Base-by-base conservation (phyloP, 2,329 filamentous ascomycete species). In the Aureobasidium lini region DNA sequence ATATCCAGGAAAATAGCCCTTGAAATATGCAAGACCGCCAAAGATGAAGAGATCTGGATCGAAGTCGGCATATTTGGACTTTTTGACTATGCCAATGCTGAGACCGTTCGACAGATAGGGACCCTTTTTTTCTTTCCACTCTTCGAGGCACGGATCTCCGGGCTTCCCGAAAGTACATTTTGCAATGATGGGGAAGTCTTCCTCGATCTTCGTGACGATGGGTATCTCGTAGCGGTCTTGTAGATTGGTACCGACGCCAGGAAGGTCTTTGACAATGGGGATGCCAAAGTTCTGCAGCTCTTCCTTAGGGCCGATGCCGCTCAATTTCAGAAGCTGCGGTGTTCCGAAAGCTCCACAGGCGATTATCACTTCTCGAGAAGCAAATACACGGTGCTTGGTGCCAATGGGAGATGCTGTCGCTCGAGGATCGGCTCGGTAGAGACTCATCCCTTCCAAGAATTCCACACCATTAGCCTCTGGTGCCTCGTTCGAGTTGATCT, bases 401-500 rank as follows among this genome's bases (percentile, higher is more conserved):
- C n/a, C n/a, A n/a, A n/a, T n/a, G n/a, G n/a, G n/a, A n/a, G n/a
- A n/a, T n/a, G n/a, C n/a, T n/a, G n/a, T n/a, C n/a, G n/a, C n/a
- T n/a, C n/a, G n/a, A n/a, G n/a, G 69, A 71, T 72, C 70, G 4
- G 75, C 75, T 37, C 67, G 64, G 64, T 76, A 77, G 10, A 77
- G 66, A 36, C 67, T 66, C 44, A 64, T 62, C 16, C 75, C 75
- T 18, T 73, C 69, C 56, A 74, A 70, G 63, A 74, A 77, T 59
- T 76, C 71, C 15, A 77, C 74, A 61, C 75, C 75, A 34, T 69
- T 73, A 2, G 75, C 75, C 62, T 78, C 76, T 4, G 75, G 70
- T 67, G 83, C 84, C 4, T 85, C 80, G 43, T 87, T 85, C 64
- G 86, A 87, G 37, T 76, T 75, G 70, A 90, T 73, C 69, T 85